Base-by-base conservation (phyloP, 2,329 filamentous ascomycete species). In the Emergomyces orientalis region DNA sequence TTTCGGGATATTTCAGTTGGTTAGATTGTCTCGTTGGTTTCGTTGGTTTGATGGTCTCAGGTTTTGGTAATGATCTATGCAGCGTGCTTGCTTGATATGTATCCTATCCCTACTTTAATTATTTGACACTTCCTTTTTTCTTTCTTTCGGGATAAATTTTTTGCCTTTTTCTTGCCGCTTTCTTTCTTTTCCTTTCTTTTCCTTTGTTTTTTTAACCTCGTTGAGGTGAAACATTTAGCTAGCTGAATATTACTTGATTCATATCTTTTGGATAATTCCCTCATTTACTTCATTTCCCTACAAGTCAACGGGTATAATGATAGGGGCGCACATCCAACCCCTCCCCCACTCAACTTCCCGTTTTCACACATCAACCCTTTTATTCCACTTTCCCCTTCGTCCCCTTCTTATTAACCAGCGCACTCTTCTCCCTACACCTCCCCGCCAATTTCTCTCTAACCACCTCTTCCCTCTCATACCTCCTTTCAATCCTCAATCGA, bases 381-480 rank as follows among this genome's bases (percentile, higher is more conserved):
- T 60, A 30, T 14, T 2, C 14, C 32, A 39, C n/a, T 45, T 65
- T 60, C 63, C 63, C 56, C 30, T 55, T 62, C 54, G 67, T 63
- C 43, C 63, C 63, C 41, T 60, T 59, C 71, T 72, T 72, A 49
- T 37, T 41, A 60, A 72, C 56, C 64, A 59, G 69, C 13, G 60
- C 62, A 43, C 72, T 77, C 61, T 70, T 70, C 63, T 70, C 67
- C 62, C 69, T 68, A 63, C 72, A 74, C 55, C 66, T 62, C 22
- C 64, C 67, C 25, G 72, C 75, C 61, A 73, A 73, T 45, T 65
- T 69, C 51, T 70, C 69, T 65, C 77, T 77, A 22, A 73, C 64
- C 62, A 74, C 73, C 64, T 82, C 79, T 63, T 77, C 76, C 39
- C 69, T 70, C 61, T 76, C 72, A 62, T 70, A 75, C 60, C 67